A percentile compares a stretch with the other conserved stretches of the same genome.
phyloP scores from a whole-genome alignment of 2,329 filamentous ascomycete genomes.

The Lithohypha guttulata region DNA sequence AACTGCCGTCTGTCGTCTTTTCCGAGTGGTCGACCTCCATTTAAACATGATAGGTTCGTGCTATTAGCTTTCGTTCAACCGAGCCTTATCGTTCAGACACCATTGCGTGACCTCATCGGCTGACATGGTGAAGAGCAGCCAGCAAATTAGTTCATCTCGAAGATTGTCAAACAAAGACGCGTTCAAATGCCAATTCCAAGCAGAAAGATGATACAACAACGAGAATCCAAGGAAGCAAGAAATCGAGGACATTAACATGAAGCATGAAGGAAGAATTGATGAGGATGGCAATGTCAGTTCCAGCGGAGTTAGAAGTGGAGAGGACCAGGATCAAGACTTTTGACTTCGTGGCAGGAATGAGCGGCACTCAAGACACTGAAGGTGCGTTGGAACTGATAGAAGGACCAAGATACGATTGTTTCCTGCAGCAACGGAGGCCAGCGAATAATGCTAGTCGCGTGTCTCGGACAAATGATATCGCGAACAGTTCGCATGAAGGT shows the following conservation, averaged over 20 bases:
- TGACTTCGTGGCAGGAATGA: background rate
- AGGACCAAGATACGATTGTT: no score
- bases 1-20: constrained; percentile 4
- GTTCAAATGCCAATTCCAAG: no score
- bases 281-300: background rate
- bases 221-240: background rate
- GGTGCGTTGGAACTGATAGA: no score
- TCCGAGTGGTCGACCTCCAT: constrained; percentile 6
- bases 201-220: background rate
- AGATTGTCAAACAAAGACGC: background rate
- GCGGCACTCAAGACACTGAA: no score
- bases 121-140: background rate
- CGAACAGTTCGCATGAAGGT: no score
- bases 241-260: background rate
- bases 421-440: no score
- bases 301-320: constrained; percentile 6
- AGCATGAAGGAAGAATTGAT: background rate
- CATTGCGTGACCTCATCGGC: constrained; percentile 4
- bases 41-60: constrained; percentile 5
- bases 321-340: background rate
- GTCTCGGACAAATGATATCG: no score
- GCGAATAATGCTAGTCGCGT: no score
- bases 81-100: constrained; percentile 1
- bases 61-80: background rate
- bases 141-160: background rate